Conservation (phyloP, 345 rosid species). For the Arabis hirsuta region DNA sequence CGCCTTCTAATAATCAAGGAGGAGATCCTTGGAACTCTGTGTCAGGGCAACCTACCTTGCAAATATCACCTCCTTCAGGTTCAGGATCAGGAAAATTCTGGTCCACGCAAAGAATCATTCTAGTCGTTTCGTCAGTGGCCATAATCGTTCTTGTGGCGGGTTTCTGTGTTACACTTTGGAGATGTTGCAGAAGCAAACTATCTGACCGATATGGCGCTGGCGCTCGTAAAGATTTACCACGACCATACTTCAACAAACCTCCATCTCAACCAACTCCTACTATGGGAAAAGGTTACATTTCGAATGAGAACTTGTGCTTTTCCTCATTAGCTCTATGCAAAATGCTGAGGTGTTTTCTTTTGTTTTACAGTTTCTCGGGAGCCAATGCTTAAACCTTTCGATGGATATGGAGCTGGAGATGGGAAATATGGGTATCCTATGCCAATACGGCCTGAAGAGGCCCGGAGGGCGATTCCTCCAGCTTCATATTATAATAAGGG, state of each 20-base stretch:
- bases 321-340: slow-evolving; percentile 7
- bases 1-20: slow-evolving; percentile 41
- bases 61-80: slow-evolving; percentile 47
- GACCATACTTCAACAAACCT: slow-evolving; percentile 47
- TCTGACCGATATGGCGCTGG: slow-evolving; percentile 38
- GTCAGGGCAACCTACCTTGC: slow-evolving; percentile 47
- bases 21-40: slow-evolving; percentile 40
- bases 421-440: slow-evolving; percentile 42
- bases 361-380: slow-evolving; percentile 53
- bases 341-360: slow-evolving; percentile 10
- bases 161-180: slow-evolving; percentile 53
- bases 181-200: slow-evolving; percentile 52
- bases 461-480: slow-evolving; percentile 42
- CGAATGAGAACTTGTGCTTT: slow-evolving; percentile 22
- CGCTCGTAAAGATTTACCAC: slow-evolving; percentile 40
- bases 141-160: slow-evolving; percentile 49
- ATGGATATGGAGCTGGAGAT: slow-evolving; percentile 50
- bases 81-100: slow-evolving; percentile 47
- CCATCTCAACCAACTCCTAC: slow-evolving; percentile 39
- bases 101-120: slow-evolving; percentile 47
- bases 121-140: slow-evolving; percentile 54
- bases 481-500: slow-evolving; percentile 43
- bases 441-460: slow-evolving; percentile 48
- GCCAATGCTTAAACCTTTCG: slow-evolving; percentile 47
- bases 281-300: slow-evolving; percentile 55